Base-by-base conservation (phyloP, 1,139 yeast species). In the Taphrina communis region DNA sequence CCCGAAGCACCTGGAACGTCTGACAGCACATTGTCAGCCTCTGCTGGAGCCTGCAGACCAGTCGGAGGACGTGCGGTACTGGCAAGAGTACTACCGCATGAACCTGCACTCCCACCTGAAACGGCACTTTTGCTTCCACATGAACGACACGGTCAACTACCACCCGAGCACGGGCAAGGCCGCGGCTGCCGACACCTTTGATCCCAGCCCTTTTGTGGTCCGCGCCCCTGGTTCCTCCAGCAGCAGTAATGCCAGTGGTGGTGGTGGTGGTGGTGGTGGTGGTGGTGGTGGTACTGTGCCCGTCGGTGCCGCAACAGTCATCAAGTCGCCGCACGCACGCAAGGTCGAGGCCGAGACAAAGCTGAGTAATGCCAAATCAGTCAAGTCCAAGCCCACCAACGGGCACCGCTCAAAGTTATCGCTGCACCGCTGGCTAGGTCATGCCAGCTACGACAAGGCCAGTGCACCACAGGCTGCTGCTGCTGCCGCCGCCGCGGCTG, bases 1-100 rank as follows among this genome's bases (percentile, higher is more conserved):
- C 61, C 86, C 86, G 17, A 78, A 79, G 11, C 84, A 84, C 75
- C 78, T 92, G n/a, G 17, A 19, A 17, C 41, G 58, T 11, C 58
- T 11, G 42, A 25, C 35, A 35, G 36, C 58, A 1, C 36, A 50
- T 17, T 9, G 36, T 14, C 70, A 75, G 56, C 25, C 41, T 19
- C 11, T 17, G 31, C 31, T 25, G 31, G 31, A 25, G 31, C 31
- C 31, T 25, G 31, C 31, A 25, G 31, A 25, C 31, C 62, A 8
- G n/a, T 31, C 36, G n/a, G 59, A 41, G 31, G 61, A 63, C 42
- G 46, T 14, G 6, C 53, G 61, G 6, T 63, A 55, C 38, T 63
- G 67, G 67, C 60, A 51, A 14, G 67, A 63, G 17, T 55, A 63
- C 56, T 63, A 63, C 35, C 67, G 67, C 46, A 39, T 44, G 21